Evolutionary conservation across 1,139 yeast genomes (phyloP).

Genomic region (Kurtzmaniella natalensis): DNA sequence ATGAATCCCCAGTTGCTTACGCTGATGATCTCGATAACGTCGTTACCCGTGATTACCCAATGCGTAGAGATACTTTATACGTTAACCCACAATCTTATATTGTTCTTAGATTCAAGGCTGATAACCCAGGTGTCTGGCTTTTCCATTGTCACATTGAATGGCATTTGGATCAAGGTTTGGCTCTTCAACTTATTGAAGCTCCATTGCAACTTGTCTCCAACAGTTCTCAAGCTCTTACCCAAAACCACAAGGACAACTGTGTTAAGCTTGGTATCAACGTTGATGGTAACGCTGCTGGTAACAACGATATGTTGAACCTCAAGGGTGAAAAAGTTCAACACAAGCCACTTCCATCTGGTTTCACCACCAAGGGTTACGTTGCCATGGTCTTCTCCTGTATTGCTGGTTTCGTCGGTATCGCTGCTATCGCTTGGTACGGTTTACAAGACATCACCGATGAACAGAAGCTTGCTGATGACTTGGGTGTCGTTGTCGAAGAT

Average conservation of each 20-base stretch:
- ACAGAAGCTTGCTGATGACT: conserved; percentile 52
- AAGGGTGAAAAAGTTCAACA: conserved; percentile 55
- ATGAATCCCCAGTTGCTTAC: conserved; percentile 47
- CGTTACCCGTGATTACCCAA: conserved; percentile 57
- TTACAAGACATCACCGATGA: conserved; percentile 63
- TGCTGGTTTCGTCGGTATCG: conserved; percentile 57
- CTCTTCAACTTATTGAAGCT: conserved; percentile 67
- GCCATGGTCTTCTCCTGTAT: conserved; percentile 55
- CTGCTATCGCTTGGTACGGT: conserved; percentile 55
- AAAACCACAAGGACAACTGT: conserved; percentile 48
- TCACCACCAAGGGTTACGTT: conserved; percentile 63
- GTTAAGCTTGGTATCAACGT: conserved; percentile 35
- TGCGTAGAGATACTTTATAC: conserved; percentile 61
- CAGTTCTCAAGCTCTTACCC: conserved; percentile 33
- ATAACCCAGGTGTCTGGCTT: conserved; percentile 89
- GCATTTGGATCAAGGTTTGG: conserved; percentile 89
- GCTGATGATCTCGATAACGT: conserved; percentile 36
- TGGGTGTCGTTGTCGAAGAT: conserved; percentile 51
- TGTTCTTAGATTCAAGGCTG: conserved; percentile 66
- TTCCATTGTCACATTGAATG: conserved; percentile 95
- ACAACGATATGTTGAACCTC: conserved; percentile 47
- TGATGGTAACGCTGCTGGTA: conserved; percentile 72
- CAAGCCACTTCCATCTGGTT: conserved; percentile 59
- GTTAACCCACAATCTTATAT: conserved; percentile 63
- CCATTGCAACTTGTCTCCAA: conserved; percentile 50